Evolutionary conservation across 345 rosid species (phyloP), one percentile per base, ranked within the genome.

Genomic region (Camelina laxa): DNA sequence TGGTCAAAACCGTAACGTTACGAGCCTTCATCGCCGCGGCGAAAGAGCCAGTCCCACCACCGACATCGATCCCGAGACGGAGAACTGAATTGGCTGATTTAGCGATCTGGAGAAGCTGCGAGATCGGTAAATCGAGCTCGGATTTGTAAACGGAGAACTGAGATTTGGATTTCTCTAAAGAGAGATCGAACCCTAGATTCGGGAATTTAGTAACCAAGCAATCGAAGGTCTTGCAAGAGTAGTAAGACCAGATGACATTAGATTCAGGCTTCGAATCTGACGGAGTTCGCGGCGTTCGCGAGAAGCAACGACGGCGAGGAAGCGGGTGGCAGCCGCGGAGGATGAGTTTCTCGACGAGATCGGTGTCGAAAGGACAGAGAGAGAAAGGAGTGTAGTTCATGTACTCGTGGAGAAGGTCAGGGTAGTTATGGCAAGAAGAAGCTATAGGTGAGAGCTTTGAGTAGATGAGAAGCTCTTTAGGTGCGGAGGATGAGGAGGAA

Each of bases 271-370:
- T 88, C 2, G 91, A 70, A 12, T 87, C 68, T 1, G 88, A 57
- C 2, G 88, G 81, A 49, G 85, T 89, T 2, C 83, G 57, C 11
- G 97, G 92, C 54, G 96, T 88, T 30, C 78, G 76, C 13, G 99
- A 89, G 86, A 92, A 92, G 88, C 99, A 95, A 30, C 99, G 97
- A 63, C 99, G 99, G 75, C 99, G 97, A 51, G 99, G 99, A 39
- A 90, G 93, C 0, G 97, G 99, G 80, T 92, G 97, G 66, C 97
- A 95, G 71, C 99, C 97, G 12, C 83, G 91, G 82, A 95, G 91
- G 81, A 90, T 90, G 5, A 95, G 86, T n/a, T 89, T 76, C 77
- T 95, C 99, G 9, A 87, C 87, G 60, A 95, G 87, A 81, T 86
- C 86, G 36, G 89, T 53, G 50, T 95, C 96, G 10, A 65, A 79